Evolutionary conservation across 163 green algal species (phyloP).

Genomic region (Dunaliella salina): DNA sequence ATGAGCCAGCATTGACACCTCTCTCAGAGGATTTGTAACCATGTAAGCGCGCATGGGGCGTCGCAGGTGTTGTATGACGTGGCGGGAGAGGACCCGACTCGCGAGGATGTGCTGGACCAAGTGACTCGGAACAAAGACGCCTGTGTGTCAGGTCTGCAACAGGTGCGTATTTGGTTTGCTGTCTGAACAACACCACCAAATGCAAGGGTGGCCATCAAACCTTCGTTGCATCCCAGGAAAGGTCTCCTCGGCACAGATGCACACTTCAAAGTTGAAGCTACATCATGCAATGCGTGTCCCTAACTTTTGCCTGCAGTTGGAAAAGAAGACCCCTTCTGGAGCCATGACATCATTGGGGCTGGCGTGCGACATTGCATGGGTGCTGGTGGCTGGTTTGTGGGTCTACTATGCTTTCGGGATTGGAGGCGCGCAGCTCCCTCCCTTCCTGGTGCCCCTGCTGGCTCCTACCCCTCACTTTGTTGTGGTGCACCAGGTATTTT

Average conservation of each 20-base stretch:
- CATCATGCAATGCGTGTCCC: too few species aligned
- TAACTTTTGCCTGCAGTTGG: neutral
- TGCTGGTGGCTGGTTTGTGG: neutral
- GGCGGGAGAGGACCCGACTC: slow-evolving; percentile 1
- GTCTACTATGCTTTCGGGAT: neutral
- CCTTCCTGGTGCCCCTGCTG: neutral
- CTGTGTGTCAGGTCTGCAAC: neutral
- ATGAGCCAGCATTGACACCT: too few species aligned
- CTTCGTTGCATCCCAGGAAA: too few species aligned
- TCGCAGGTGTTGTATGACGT: neutral
- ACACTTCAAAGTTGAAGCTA: too few species aligned
- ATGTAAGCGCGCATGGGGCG: too few species aligned
- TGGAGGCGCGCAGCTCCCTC: neutral
- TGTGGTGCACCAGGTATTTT: neutral
- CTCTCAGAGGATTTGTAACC: too few species aligned
- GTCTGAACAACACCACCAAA: too few species aligned
- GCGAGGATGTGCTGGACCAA: neutral
- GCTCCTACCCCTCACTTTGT: neutral
- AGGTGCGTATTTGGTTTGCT: neutral
- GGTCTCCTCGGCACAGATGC: too few species aligned
- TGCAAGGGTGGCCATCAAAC: too few species aligned
- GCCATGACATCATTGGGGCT: neutral
- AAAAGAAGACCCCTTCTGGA: neutral
- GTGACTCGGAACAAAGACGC: neutral
- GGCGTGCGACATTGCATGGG: neutral